These are phyloP conservation scores for Crataegus laevigata DNA, from an alignment of 306 rosid genomes.

Conservation along the genomic window DNA sequence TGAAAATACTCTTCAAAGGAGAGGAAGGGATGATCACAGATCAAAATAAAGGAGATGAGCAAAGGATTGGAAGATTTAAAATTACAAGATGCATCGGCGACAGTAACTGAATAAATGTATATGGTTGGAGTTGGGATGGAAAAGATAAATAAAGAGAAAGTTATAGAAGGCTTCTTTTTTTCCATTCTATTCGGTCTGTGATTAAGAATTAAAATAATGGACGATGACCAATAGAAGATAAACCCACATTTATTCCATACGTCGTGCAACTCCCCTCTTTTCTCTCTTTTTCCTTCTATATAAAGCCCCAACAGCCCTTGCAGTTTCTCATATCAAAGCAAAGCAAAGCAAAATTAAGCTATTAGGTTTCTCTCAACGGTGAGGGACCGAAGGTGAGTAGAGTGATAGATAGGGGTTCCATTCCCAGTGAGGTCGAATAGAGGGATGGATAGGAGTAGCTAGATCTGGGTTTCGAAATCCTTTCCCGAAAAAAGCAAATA, in stretches of 20 bases:
- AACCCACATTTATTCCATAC: conserved; percentile 62
- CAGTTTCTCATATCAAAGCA: conserved; percentile 13
- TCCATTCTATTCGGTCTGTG: conserved; percentile 27
- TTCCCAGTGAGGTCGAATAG: background rate
- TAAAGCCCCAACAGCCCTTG: conserved; percentile 31
- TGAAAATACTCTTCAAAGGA: background rate
- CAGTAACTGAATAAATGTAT: conserved; percentile 24
- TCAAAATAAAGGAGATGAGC: background rate
- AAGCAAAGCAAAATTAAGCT: background rate
- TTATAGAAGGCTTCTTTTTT: conserved; percentile 23
- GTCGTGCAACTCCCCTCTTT: conserved; percentile 27
- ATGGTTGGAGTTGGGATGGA: conserved; percentile 9
- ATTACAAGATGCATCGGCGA: conserved; percentile 61
- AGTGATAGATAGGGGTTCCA: background rate
- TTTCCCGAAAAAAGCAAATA: background rate
- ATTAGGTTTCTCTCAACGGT: background rate
- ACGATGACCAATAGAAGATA: conserved; percentile 39
- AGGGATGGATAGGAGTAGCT: background rate
- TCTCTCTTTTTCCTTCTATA: conserved; percentile 35
- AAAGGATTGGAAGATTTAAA: conserved; percentile 38
- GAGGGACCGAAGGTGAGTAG: background rate
- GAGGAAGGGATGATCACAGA: background rate
- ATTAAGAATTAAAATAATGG: background rate
- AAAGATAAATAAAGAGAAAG: conserved; percentile 33
- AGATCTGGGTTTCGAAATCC: background rate